These are phyloP conservation scores for Neurospora sp. DNA, from an alignment of 495 filamentous ascomycete genomes.

Conservation along the genomic window DNA sequence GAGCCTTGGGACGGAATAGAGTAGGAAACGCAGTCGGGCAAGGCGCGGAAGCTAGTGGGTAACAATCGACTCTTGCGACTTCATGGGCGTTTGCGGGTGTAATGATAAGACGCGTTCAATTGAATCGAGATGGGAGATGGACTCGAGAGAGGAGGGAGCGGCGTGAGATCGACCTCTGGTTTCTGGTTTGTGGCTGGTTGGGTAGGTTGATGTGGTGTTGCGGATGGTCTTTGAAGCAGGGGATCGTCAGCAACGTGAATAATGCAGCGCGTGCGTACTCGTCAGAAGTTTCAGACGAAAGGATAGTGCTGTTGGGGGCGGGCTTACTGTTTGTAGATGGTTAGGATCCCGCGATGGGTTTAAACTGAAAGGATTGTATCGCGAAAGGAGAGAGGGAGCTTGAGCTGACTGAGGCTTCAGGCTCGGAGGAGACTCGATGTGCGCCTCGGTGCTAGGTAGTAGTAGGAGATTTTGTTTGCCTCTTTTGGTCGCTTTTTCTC, in stretches of 20 bases:
- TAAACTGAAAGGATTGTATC: neutral
- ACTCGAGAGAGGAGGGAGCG: neutral
- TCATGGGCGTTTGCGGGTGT: conserved; percentile 1
- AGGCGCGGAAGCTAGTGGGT: neutral
- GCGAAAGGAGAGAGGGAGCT: neutral
- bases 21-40: conserved; percentile 1
- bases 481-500: neutral
- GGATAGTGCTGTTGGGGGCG: neutral
- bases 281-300: neutral
- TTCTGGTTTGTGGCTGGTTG: neutral
- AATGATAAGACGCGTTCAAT: neutral
- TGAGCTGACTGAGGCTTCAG: neutral
- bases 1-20: conserved; percentile 9
- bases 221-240: neutral
- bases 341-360: neutral
- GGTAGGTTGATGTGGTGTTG: neutral
- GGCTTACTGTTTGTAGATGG: neutral
- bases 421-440: neutral
- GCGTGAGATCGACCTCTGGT: neutral
- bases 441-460: neutral
- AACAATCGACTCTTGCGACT: conserved; percentile 1
- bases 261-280: neutral
- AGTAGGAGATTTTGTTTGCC: neutral
- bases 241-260: neutral
- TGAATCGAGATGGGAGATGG: neutral